Evolutionary conservation across 306 rosid genomes (phyloP).

Genomic region (Pueraria montana): DNA sequence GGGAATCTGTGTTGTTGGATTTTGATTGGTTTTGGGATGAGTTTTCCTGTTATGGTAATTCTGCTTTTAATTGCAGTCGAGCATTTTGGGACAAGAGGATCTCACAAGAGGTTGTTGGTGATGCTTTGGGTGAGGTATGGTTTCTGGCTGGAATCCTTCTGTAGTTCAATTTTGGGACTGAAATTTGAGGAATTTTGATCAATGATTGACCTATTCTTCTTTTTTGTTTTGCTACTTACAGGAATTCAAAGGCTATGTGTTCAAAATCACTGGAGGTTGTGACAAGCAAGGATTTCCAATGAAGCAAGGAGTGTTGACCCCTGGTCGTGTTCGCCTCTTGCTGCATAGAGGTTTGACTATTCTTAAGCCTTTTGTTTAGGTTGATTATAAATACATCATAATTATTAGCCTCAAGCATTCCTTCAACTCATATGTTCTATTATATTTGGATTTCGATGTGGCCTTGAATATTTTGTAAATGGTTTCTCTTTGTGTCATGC

Average conservation of each 20-base stretch:
- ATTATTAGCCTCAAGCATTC: neutral
- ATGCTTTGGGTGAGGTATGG: slow-evolving; percentile 56
- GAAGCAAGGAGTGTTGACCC: slow-evolving; percentile 59
- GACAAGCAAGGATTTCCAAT: slow-evolving; percentile 57
- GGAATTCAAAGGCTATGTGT: slow-evolving; percentile 55
- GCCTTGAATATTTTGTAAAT: neutral
- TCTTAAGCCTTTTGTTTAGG: neutral
- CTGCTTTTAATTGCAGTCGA: slow-evolving; percentile 36
- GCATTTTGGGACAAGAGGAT: slow-evolving; percentile 59
- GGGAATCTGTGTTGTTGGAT: neutral
- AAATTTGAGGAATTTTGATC: neutral
- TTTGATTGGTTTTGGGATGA: neutral
- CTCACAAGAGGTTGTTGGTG: slow-evolving; percentile 54
- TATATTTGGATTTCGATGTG: neutral
- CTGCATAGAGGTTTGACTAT: slow-evolving; percentile 48
- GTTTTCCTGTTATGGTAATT: neutral
- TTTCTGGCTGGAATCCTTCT: neutral
- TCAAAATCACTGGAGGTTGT: slow-evolving; percentile 54
- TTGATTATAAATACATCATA: neutral
- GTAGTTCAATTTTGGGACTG: neutral
- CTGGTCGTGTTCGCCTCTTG: slow-evolving; percentile 58
- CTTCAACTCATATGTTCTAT: neutral
- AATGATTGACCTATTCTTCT: neutral
- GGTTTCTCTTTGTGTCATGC: neutral
- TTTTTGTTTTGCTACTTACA: neutral